Base-by-base conservation (phyloP, 305 asterid genomes). In the Euphrasia arctica region DNA sequence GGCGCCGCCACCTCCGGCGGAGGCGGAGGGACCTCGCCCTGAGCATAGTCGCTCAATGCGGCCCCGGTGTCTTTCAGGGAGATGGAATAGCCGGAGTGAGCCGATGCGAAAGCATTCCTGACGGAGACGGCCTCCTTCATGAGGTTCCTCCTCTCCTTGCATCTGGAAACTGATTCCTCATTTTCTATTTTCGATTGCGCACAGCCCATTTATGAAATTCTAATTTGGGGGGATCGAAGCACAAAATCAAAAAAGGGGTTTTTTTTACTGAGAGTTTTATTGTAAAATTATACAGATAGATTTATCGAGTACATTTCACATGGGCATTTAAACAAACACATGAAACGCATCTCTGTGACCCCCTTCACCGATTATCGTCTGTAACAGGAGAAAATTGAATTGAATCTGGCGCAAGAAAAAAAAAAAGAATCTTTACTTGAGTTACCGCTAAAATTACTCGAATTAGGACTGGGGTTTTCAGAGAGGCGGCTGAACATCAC, bases 31-130 rank as follows among this genome's bases (percentile, higher is more conserved):
- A 80, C 95, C 67, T 92, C 97, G 0, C 97, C 98, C 55, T 83
- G 81, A 9, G 95, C 96, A 50, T 82, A 92, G 71, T 92, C 97
- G 47, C 95, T 88, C 76, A 93, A 71, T 11, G 98, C 96, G 9
- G 98, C 98, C 12, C 98, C 98, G 0, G 95, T 87, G 75, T 90
- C 91, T 50, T 93, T 93, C 18, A 93, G 87, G 32, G 92, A 77
- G 29, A 87, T 69, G 8, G 95, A 72, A 66, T 90, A 93, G 18
- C 91, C 96, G 18, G 98, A 84, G 75, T 93, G 96, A 0, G 91
- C 96, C 4, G 98, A 85, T 4, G 98, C 98, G 69, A 93, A 93
- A 13, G 89, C 88, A 64, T 90, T 93, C 68, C 98, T 79, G 27
- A 87, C 84, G 10, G 75, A 63, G 34, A 87, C 97, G 9, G 95